phyloP scores from a whole-genome alignment of 2,329 filamentous ascomycete genomes.

The Penicillium griseofulvum region DNA sequence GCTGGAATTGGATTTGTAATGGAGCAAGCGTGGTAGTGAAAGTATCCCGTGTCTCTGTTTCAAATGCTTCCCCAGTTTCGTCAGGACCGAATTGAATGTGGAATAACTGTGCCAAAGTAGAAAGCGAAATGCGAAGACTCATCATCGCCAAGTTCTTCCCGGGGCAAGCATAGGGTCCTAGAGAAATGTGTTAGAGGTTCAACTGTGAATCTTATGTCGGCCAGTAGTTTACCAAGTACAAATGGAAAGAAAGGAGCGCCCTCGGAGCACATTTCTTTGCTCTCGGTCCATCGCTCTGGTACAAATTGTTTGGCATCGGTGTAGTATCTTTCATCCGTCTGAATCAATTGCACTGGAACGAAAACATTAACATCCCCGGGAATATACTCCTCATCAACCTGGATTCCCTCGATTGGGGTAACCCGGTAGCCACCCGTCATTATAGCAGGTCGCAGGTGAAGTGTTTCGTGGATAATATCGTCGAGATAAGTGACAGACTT shows the following conservation, averaged over 20 bases:
- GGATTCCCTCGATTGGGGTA: slow-evolving; percentile 30
- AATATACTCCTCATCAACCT: slow-evolving; percentile 16
- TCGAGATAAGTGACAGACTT: too few relatives aligned
- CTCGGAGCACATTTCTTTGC: slow-evolving; percentile 11
- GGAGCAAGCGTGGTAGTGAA: slow-evolving; percentile 4
- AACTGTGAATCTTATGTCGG: background rate
- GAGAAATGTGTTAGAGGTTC: background rate
- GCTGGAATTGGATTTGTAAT: background rate
- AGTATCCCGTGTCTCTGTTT: background rate
- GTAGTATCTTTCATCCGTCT: slow-evolving; percentile 25
- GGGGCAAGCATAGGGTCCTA: slow-evolving; percentile 30
- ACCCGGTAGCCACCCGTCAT: slow-evolving; percentile 31
- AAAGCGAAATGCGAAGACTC: slow-evolving; percentile 7
- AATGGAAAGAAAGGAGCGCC: slow-evolving; percentile 26
- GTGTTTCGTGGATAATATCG: slow-evolving; percentile 11
- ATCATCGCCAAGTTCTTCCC: slow-evolving; percentile 36
- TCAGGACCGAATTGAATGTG: background rate
- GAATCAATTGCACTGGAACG: slow-evolving; percentile 24
- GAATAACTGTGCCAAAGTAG: background rate
- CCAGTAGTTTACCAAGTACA: slow-evolving; percentile 9
- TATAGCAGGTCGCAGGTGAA: slow-evolving; percentile 37
- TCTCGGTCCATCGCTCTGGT: slow-evolving; percentile 31
- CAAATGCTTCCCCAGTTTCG: background rate
- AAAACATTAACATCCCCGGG: slow-evolving; percentile 16
- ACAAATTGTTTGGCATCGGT: slow-evolving; percentile 26